Base-by-base conservation (phyloP, 495 filamentous ascomycete genomes). In the Penicillium cinerascens region DNA sequence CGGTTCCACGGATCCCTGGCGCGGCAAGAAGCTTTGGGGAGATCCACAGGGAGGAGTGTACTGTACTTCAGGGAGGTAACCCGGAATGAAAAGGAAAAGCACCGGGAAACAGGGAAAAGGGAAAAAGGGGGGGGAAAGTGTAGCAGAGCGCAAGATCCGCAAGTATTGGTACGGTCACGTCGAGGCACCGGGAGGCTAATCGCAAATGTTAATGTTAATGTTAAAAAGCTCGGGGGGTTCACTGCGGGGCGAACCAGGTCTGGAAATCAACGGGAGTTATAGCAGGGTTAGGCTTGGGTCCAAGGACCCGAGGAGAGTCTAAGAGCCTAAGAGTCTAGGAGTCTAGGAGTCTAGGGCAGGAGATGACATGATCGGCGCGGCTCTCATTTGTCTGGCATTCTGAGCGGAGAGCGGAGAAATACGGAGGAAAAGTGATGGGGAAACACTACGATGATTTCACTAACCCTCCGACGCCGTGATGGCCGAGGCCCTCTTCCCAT, bases 1-100 rank as follows among this genome's bases (percentile, higher is more conserved):
- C 42, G 64, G 66, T 67, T 69, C 68, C 68, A 71, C 63, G 61
- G 68, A 58, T 59, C 45, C 51, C 59, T 53, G 45, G 59, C 61
- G 58, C 61, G 66, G 64, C 44, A 65, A 65, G 59, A 65, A 60
- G 56, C 54, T 64, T 64, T 58, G 29, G 33, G 21, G 20, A 40
- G 23, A n/a, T 25, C 20, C 11, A 38, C 38, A 21, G 20, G 36
- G 35, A 49, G 25, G 41, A 42, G 29, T 44, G 25, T 20, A 52
- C 29, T 8, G 27, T 23, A n/a, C n/a, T n/a, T n/a, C n/a, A n/a
- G n/a, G n/a, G n/a, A n/a, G n/a, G n/a, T n/a, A n/a, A n/a, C n/a
- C n/a, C n/a, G n/a, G n/a, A n/a, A n/a, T n/a, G n/a, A n/a, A n/a
- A n/a, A n/a, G n/a, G n/a, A n/a, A n/a, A n/a, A n/a, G n/a, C n/a